Evolutionary conservation across 75 land plant species (phyloP), one percentile per base, ranked within the genome.

Genomic region (Selaginella tamariscina): DNA sequence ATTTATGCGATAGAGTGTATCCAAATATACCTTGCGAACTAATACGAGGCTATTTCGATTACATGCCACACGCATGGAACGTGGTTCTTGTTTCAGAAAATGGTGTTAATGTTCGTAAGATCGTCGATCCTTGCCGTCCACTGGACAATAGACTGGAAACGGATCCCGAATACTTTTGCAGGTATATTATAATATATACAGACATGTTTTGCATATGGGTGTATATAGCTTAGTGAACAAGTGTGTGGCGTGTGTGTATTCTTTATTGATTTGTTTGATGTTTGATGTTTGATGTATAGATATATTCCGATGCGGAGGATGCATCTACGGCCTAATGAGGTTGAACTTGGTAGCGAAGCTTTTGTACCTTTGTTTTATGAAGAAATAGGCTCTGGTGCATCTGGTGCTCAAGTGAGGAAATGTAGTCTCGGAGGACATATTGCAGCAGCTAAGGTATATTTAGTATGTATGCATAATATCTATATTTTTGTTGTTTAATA

Each of bases 1-100:
- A 94, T 67, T 68, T 94, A 33, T 94, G 98, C 77, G 96, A 94
- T 70, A 77, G 96, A 22, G 79, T 81, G 70, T 81, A 83, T 62
- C 96, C 96, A 59, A 82, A 82, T 27, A 71, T 94, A 27, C 98
- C 86, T 29, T 94, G 98, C 74, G 98, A 89, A 78, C 83, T 94
- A 54, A 86, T 94, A 0, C 80, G 98, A 55, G 98, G 98, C 15
- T 94, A 89, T 73, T 32, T 89, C 68, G 98, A 89, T 75, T 94
- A 85, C 57, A 71, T 72, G 74, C 88, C 96, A 54, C 98, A 94
- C 82, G 98, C 98, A 5, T 94, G 98, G 98, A 94, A 94, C 77
- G 74, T 73, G 0, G 62, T 94, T 75, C 68, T 82, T 26, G 62
- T 85, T 8, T 79, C 75, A 65, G 82, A 64, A 70, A 76, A 72